Evolutionary conservation across 2,329 filamentous ascomycete species (phyloP), one percentile per base, ranked within the genome.

Genomic region (Thermothelomyces thermophilus): DNA sequence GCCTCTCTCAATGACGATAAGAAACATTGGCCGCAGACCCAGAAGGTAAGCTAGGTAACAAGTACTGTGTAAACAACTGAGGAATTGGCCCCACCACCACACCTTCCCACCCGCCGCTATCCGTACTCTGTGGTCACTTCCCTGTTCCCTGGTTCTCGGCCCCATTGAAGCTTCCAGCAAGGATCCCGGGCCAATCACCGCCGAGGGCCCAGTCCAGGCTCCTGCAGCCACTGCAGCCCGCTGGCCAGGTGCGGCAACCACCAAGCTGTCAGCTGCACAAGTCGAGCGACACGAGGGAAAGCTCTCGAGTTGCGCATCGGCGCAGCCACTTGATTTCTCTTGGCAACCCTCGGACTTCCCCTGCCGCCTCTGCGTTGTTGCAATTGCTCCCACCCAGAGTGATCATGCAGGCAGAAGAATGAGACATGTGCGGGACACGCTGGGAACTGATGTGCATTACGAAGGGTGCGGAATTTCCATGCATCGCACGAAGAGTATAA

Each of bases 61-160:
- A n/a, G n/a, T n/a, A n/a, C n/a, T n/a, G n/a, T n/a, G 54, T 57
- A 53, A 55, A 57, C 55, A 57, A 53, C 51, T 31, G 41, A 45
- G 34, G 35, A n/a, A 19, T 19, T 16, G 6, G 41, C 24, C 37
- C 43, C 42, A 45, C 46, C 19, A 35, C 46, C 47, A 39, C 47
- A 49, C 46, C 43, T 41, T 44, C 16, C 37, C 46, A 33, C 24
- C 11, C 13, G 9, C 24, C 24, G 9, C n/a, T n/a, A n/a, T n/a
- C n/a, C n/a, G n/a, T n/a, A n/a, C n/a, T n/a, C n/a, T n/a, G n/a
- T n/a, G n/a, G n/a, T n/a, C n/a, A n/a, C n/a, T n/a, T n/a, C n/a
- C n/a, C n/a, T 26, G 24, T 26, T 5, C 22, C 31, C 28, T 44
- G 50, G 30, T 45, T 20, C 47, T 45, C 48, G 46, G 43, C 41